Evolutionary conservation across 1,284 basidiomycete species (phyloP), one percentile per base, ranked within the genome.

Genomic region (Leccinum solheimii): DNA sequence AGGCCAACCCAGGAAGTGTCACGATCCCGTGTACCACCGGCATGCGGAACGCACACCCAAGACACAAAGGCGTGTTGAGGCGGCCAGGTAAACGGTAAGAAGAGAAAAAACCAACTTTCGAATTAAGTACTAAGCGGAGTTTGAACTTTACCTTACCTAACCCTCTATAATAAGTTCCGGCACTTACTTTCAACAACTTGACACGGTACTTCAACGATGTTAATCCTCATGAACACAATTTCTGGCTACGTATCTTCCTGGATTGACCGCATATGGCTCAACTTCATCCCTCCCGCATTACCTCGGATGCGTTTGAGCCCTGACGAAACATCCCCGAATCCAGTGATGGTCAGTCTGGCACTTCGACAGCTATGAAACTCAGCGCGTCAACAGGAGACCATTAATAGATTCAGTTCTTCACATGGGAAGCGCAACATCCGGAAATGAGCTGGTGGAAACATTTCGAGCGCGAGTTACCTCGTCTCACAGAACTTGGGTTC

Each of bases 381-480:
- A 59, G 32, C 32, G 16, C 38, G 13, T 64, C 27, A 52, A 66
- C 30, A 49, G 38, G 34, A 48, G 45, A 48, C 6, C 19, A 48
- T 13, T 6, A 43, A 21, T 27, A 91, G 91, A 75, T 94, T 30
- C 92, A 94, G 75, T 92, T 91, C 75, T 94, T 92, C 67, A 92
- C 91, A 23, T 94, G 92, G 92, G 85, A 92, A 66, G 80, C 83
- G 57, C 75, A 74, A 48, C 81, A 82, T 69, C 80, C 78, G 52
- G 77, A 74, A 59, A 76, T 83, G 79, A 92, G 84, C 70, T 92
- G 91, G 90, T 98, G 94, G 93, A 84, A 86, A 67, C 87, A 93
- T 76, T 85, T 96, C 55, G 86, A 90, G 69, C 71, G 72, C 9
- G 88, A 95, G 69, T 79, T 90, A 16, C 86, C 91, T 27, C 77